Evolutionary conservation across 306 rosid species (phyloP).

Genomic region (barrel medic (Medicago truncatula)): MtrunA17r5.0-ANR NC_053044.1:42029001-42029500

Average conservation of each 20-base stretch:
- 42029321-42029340: constrained; percentile 46
- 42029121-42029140: neutral
- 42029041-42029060: constrained; percentile 68
- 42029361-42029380: constrained; percentile 41
- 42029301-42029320: constrained; percentile 33
- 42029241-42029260: constrained; percentile 79
- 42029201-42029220: constrained; percentile 65
- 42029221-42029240: constrained; percentile 68
- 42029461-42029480: constrained; percentile 10
- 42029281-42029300: constrained; percentile 18
- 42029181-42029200: constrained; percentile 64
- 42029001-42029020: constrained; percentile 56
- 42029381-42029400: constrained; percentile 22
- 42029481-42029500: constrained; percentile 73
- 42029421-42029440: constrained; percentile 20
- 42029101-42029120: constrained; percentile 26
- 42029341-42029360: constrained; percentile 83
- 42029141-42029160: constrained; percentile 16
- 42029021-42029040: constrained; percentile 47
- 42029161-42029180: constrained; percentile 53
- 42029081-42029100: constrained; percentile 58
- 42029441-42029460: constrained; percentile 15
- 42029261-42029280: constrained; percentile 45
- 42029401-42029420: constrained; percentile 26
- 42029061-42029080: constrained; percentile 73